phyloP scores from a whole-genome alignment of 164 flowering plant species.

The Magnolia kwangsiensis region DNA sequence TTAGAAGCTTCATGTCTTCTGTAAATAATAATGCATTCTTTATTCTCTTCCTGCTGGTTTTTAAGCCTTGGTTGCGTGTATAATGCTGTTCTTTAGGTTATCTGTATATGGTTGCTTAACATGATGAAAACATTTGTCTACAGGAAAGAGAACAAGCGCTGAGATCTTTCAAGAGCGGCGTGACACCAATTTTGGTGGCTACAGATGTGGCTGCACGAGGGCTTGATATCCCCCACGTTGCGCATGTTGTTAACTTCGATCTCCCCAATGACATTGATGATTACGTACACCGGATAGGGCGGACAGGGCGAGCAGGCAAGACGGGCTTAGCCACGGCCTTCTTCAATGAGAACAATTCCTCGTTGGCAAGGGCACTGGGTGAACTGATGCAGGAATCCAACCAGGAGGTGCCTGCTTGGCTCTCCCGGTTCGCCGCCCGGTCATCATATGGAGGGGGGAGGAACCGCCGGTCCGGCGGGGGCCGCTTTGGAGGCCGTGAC shows the following conservation, averaged over 20 bases:
- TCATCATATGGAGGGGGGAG: constrained; percentile 47
- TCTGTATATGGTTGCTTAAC: not conserved
- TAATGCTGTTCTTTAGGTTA: too few relatives aligned
- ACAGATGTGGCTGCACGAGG: constrained; percentile 90
- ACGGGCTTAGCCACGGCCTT: constrained; percentile 70
- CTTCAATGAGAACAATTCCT: constrained; percentile 58
- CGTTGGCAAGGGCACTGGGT: constrained; percentile 51
- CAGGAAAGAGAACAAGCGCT: constrained; percentile 72
- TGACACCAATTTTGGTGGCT: constrained; percentile 67
- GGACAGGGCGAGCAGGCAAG: constrained; percentile 75
- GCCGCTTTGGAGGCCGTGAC: constrained; percentile 73
- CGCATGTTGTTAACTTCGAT: constrained; percentile 76
- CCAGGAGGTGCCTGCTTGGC: constrained; percentile 77
- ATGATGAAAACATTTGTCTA: not conserved
- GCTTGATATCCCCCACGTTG: constrained; percentile 73
- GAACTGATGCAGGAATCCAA: constrained; percentile 73
- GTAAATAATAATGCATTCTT: too few relatives aligned
- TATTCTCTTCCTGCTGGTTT: too few relatives aligned
- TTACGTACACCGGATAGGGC: constrained; percentile 69
- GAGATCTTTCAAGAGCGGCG: constrained; percentile 67
- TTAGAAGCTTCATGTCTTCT: too few relatives aligned
- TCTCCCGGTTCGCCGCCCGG: constrained; percentile 54
- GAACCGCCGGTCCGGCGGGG: constrained; percentile 53
- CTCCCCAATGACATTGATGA: constrained; percentile 82
- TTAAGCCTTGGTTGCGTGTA: too few relatives aligned